Conservation (phyloP, 148 eudicot species). For the Euryodendron excelsum region DNA sequence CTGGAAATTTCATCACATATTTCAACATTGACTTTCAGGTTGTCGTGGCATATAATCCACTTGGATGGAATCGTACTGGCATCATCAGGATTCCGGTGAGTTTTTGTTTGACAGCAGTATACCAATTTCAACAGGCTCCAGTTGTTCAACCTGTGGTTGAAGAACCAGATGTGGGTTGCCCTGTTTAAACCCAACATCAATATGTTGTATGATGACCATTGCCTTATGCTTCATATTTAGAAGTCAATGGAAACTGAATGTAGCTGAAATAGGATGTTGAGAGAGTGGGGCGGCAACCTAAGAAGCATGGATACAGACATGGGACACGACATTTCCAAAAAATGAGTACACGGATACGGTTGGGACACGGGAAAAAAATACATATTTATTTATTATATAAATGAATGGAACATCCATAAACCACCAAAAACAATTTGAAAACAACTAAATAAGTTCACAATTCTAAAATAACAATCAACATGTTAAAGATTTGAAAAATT, state of each 20-base stretch:
- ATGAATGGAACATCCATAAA: no score
- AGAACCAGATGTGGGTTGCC: background rate
- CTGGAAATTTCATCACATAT: background rate
- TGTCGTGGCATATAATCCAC: constrained; percentile 77
- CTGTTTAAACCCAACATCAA: background rate
- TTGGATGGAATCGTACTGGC: constrained; percentile 85
- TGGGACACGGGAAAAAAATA: no score
- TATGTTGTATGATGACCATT: constrained; percentile 2
- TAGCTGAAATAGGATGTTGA: constrained; percentile 1
- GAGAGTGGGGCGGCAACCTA: background rate
- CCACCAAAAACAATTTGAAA: no score
- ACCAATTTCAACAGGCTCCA: background rate
- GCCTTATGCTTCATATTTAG: background rate
- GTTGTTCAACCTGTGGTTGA: constrained; percentile 8
- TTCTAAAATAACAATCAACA: no score
- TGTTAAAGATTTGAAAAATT: no score
- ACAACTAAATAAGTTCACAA: no score
- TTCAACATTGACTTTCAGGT: constrained; percentile 46
- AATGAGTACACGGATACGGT: no score
- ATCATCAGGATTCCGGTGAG: constrained; percentile 73
- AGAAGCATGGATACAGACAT: no score
- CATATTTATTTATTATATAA: no score
- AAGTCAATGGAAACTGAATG: background rate
- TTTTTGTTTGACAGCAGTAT: background rate
- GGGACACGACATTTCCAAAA: no score